Base-by-base conservation (phyloP, 2,329 filamentous ascomycete species). In the Aspergillus felis region DNA sequence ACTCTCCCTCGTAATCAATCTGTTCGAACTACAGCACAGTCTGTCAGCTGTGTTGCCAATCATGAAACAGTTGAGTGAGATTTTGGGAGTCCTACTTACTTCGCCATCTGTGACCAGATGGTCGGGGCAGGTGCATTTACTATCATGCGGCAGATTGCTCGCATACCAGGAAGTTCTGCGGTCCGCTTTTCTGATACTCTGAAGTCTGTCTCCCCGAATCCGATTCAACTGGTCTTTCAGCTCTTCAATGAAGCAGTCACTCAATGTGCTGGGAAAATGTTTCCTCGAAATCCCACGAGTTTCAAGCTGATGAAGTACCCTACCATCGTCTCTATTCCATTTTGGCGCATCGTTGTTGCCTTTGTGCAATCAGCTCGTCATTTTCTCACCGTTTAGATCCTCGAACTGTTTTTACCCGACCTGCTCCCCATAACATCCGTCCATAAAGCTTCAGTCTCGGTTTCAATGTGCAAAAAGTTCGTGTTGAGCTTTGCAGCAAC, bases 361-460 rank as follows among this genome's bases (percentile, higher is more conserved):
- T 53, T 46, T 25, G 20, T 54, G 22, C 6, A 24, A 27, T 50
- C 25, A 35, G 27, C 22, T 24, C 24, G 32, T 51, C 22, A 38
- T 49, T 22, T 49, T 42, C 28, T 35, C 10, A 3, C 25, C 10
- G 3, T 47, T 27, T 14, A 47, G 14, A 14, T 35, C 24, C 12
- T 24, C 10, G 2, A 47, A 25, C 10, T 14, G 22, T 14, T 17
- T 24, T 12, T 22, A 47, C 44, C 22, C 2, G 20, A 8, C 12
- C 66, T 86, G 57, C 82, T 81, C 59, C 84, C 86, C 20, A 25
- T 22, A 47, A 9, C 14, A 47, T 14, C 44, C 10, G 22, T 14
- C 12, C 12, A 24, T 25, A 24, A 25, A 7, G 10, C 44, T 14
- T 24, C 20, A 14, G 22, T 22, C 44, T 24, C 20, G 5, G 44